Conservation (phyloP, 306 rosid genomes). For the Astragalus glycyphyllos region DNA sequence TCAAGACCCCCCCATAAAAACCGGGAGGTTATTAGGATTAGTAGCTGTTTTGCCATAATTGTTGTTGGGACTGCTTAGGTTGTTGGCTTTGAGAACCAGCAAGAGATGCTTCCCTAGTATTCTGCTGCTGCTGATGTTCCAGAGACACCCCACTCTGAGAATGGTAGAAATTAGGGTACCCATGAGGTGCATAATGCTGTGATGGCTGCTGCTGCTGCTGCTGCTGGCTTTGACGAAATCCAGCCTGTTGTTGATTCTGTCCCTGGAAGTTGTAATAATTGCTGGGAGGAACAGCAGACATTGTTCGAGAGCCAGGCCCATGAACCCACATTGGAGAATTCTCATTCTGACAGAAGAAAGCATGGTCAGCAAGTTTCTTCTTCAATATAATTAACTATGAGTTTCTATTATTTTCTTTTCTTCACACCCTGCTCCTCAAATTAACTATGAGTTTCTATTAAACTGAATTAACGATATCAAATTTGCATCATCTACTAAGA, state of each 20-base stretch:
- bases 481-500: background rate
- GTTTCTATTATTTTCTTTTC: constrained; percentile 1
- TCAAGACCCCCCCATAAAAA: constrained; percentile 68
- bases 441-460: background rate
- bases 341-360: constrained; percentile 65
- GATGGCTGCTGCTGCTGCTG: constrained; percentile 75
- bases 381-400: constrained; percentile 21
- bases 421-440: background rate
- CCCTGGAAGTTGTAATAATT: constrained; percentile 92
- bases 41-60: constrained; percentile 96
- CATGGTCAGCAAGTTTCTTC: background rate
- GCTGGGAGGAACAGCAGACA: constrained; percentile 84
- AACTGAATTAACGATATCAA: background rate
- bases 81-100: constrained; percentile 80
- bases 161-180: constrained; percentile 84
- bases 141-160: constrained; percentile 82
- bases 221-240: constrained; percentile 93
- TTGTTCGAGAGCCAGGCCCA: constrained; percentile 92
- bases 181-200: constrained; percentile 73
- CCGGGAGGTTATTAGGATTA: constrained; percentile 66
- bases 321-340: constrained; percentile 97
- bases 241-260: constrained; percentile 81
- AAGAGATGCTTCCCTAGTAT: constrained; percentile 76
- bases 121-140: constrained; percentile 92
- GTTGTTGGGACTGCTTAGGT: constrained; percentile 94